Percentiles rank a stretch among this genome's conserved stretches.
phyloP scores from a whole-genome alignment of 495 filamentous ascomycete genomes.

The Lasiosphaeria miniovina region DNA sequence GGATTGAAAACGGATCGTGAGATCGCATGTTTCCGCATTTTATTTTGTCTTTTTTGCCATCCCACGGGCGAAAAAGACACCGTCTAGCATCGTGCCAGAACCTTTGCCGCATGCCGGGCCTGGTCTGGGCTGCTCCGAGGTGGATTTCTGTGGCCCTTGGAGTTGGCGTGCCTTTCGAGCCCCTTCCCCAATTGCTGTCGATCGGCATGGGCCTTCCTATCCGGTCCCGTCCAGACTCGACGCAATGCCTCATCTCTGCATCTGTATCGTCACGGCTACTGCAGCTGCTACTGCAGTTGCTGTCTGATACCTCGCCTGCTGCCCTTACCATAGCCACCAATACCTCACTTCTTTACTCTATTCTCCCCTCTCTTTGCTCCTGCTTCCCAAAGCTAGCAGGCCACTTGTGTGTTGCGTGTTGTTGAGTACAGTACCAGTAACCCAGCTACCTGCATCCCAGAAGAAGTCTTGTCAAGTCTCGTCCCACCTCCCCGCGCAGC shows the following conservation, averaged over 20 bases:
- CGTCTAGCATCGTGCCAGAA: too few relatives aligned
- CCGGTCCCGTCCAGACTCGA: not conserved
- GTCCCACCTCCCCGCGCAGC: too few relatives aligned
- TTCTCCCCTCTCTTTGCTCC: not conserved
- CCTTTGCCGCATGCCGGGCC: too few relatives aligned
- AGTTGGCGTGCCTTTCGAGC: too few relatives aligned
- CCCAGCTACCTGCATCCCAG: too few relatives aligned
- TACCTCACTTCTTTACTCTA: not conserved
- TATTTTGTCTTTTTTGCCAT: not conserved
- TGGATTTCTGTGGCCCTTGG: too few relatives aligned
- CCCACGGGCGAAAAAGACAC: too few relatives aligned
- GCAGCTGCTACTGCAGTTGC: not conserved
- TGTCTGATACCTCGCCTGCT: not conserved
- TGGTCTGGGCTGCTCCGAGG: too few relatives aligned
- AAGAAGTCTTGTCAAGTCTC: too few relatives aligned
- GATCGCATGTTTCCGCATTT: constrained; percentile 24
- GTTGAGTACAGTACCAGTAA: too few relatives aligned
- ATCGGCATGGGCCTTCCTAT: not conserved
- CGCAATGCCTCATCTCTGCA: not conserved
- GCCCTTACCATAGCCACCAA: not conserved
- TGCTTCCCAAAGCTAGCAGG: not conserved
- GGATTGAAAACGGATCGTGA: constrained; percentile 14
- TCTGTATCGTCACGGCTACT: not conserved
- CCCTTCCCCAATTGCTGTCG: too few relatives aligned
- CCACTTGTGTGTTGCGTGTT: too few relatives aligned